These are phyloP conservation scores for Chenopodium album DNA, from an alignment of 148 eudicot species.

Conservation along the genomic window DNA sequence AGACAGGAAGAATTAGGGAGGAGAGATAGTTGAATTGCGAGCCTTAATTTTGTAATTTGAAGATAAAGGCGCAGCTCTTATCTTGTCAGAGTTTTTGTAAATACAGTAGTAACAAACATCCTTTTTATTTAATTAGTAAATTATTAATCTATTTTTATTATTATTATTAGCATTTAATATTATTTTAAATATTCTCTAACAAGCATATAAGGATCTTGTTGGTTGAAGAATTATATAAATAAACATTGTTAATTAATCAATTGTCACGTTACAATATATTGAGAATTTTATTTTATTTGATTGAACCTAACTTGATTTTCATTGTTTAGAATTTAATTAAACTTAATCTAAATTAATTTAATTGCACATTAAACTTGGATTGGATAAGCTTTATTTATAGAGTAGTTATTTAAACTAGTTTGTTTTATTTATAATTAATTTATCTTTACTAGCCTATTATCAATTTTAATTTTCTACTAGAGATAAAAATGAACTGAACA, in stretches of 20 bases:
- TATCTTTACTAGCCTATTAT: no score
- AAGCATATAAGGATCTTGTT: background rate
- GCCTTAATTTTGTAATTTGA: constrained; percentile 16
- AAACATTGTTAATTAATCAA: background rate
- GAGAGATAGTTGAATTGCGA: background rate
- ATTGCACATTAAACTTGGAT: no score
- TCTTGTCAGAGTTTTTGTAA: constrained; percentile 22
- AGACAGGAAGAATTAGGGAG: background rate
- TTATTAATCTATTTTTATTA: background rate
- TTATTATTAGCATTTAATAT: background rate
- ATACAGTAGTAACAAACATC: constrained; percentile 20
- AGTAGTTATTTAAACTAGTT: no score
- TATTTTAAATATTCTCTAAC: background rate
- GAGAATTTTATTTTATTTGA: no score
- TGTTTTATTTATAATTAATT: no score
- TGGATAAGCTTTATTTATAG: no score
- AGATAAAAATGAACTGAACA: no score
- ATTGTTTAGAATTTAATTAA: no score
- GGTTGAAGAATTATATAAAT: background rate
- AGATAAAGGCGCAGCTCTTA: background rate
- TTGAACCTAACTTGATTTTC: no score
- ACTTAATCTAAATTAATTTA: no score
- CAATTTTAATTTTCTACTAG: no score
- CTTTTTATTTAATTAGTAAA: background rate
- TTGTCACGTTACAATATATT: no score